phyloP scores from a whole-genome alignment of 2,329 filamentous ascomycete species.

The Xylariaceae sp. region DNA sequence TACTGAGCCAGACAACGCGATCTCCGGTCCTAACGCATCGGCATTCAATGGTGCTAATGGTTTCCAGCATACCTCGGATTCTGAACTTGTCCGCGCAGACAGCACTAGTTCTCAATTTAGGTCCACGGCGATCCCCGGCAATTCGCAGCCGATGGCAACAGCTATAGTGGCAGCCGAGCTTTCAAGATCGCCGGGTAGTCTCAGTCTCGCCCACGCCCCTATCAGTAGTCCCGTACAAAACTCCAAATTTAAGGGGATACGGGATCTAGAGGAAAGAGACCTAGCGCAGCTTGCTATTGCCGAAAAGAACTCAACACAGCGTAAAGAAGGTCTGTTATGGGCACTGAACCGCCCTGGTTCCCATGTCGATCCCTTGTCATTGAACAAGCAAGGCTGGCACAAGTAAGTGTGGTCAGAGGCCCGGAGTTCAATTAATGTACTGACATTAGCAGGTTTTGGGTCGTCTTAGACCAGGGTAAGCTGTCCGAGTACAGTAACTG shows the following conservation, averaged over 20 bases:
- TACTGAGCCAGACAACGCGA: slow-evolving; percentile 60
- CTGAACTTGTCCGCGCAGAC: slow-evolving; percentile 66
- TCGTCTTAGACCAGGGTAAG: slow-evolving; percentile 93
- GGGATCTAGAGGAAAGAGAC: slow-evolving; percentile 84
- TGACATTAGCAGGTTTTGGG: slow-evolving; percentile 72
- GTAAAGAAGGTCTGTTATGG: slow-evolving; percentile 94
- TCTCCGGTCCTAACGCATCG: slow-evolving; percentile 35
- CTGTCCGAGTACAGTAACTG: slow-evolving; percentile 98
- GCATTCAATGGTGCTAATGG: slow-evolving; percentile 40
- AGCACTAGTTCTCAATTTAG: slow-evolving; percentile 67
- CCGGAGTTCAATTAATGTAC: background rate
- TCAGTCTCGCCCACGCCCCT: slow-evolving; percentile 41
- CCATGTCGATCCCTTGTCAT: slow-evolving; percentile 87
- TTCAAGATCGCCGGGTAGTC: slow-evolving; percentile 50
- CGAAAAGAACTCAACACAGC: slow-evolving; percentile 60
- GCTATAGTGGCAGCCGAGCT: slow-evolving; percentile 39
- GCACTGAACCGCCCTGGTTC: slow-evolving; percentile 87
- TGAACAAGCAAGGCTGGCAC: slow-evolving; percentile 98
- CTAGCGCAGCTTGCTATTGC: slow-evolving; percentile 45
- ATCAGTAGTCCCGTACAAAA: slow-evolving; percentile 48
- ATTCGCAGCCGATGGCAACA: slow-evolving; percentile 32
- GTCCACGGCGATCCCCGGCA: slow-evolving; percentile 45
- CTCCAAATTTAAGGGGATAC: slow-evolving; percentile 79
- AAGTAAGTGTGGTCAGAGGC: slow-evolving; percentile 59
- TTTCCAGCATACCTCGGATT: slow-evolving; percentile 53